A percentile compares a stretch with the other conserved stretches of the same genome.
Conservation (phyloP, 1,284 basidiomycete species). For the Somion occarium region DNA sequence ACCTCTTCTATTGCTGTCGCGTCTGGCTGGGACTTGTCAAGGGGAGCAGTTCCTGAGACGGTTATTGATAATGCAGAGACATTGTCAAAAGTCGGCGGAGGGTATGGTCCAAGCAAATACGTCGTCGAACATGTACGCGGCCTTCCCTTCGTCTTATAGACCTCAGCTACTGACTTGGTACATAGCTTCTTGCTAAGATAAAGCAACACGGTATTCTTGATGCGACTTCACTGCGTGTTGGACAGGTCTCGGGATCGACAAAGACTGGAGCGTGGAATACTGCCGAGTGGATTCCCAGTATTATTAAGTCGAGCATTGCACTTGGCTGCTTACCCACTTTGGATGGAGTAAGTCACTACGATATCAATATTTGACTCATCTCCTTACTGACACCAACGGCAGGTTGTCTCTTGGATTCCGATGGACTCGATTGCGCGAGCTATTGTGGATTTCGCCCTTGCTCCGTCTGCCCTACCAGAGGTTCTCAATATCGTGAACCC, state of each 20-base stretch:
- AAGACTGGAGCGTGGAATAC: constrained; percentile 13
- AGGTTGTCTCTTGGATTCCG: constrained; percentile 14
- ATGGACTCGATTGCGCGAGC: constrained; percentile 9
- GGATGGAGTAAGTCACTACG: constrained; percentile 17
- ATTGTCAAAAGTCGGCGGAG: constrained; percentile 2
- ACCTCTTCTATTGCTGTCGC: constrained; percentile 14
- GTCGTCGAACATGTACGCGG: constrained; percentile 12
- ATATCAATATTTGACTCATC: background rate
- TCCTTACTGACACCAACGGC: background rate
- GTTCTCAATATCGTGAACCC: constrained; percentile 1
- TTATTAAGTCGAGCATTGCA: constrained; percentile 15
- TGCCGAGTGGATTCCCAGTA: constrained; percentile 12
- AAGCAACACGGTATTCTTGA: background rate
- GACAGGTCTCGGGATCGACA: constrained; percentile 12
- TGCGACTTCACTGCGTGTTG: constrained; percentile 9
- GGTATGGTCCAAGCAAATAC: constrained; percentile 14
- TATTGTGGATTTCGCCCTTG: constrained; percentile 8
- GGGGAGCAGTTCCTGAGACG: constrained; percentile 13
- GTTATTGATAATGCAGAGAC: constrained; percentile 7
- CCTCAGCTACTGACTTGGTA: background rate
- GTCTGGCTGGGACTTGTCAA: constrained; percentile 6
- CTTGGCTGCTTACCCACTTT: constrained; percentile 9
- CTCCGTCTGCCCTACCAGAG: background rate
- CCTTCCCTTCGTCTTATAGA: background rate
- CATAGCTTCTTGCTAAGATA: constrained; percentile 8